These are phyloP conservation scores for Ganoderma lingzhi DNA, from an alignment of 1,284 basidiomycete genomes.

Conservation along the genomic window DNA sequence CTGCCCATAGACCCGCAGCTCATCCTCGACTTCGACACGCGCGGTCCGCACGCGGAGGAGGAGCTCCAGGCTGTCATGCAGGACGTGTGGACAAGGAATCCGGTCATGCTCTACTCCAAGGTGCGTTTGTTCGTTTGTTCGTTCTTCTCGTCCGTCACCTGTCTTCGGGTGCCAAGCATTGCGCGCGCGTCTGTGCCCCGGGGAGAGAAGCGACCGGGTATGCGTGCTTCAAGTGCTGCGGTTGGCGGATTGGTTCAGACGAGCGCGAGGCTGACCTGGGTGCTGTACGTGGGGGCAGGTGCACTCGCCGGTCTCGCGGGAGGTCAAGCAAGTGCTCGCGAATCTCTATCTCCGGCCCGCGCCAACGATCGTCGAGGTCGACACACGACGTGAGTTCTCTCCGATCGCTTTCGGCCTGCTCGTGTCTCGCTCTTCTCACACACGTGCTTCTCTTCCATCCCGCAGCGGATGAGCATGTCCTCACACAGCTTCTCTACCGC, in stretches of 20 bases:
- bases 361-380: constrained; percentile 79
- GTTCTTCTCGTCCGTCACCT: constrained; percentile 4
- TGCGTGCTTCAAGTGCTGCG: background rate
- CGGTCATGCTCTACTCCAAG: constrained; percentile 82
- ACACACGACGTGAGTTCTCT: constrained; percentile 62
- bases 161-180: constrained; percentile 5
- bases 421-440: constrained; percentile 10
- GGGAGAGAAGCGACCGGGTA: background rate
- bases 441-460: background rate
- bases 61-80: constrained; percentile 47
- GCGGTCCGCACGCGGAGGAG: constrained; percentile 50
- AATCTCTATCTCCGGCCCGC: constrained; percentile 70
- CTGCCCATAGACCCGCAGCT: constrained; percentile 79
- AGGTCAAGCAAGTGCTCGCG: constrained; percentile 69
- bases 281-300: constrained; percentile 46
- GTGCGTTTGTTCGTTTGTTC: constrained; percentile 48
- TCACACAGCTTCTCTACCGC: constrained; percentile 57
- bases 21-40: constrained; percentile 85
- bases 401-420: background rate
- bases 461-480: constrained; percentile 53
- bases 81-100: constrained; percentile 73
- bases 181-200: background rate
- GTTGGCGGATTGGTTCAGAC: background rate
- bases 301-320: constrained; percentile 70
- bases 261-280: constrained; percentile 7